Base-by-base conservation (phyloP, 2,329 filamentous ascomycete species). In the Graphilbum ipis-grandicollis region DNA sequence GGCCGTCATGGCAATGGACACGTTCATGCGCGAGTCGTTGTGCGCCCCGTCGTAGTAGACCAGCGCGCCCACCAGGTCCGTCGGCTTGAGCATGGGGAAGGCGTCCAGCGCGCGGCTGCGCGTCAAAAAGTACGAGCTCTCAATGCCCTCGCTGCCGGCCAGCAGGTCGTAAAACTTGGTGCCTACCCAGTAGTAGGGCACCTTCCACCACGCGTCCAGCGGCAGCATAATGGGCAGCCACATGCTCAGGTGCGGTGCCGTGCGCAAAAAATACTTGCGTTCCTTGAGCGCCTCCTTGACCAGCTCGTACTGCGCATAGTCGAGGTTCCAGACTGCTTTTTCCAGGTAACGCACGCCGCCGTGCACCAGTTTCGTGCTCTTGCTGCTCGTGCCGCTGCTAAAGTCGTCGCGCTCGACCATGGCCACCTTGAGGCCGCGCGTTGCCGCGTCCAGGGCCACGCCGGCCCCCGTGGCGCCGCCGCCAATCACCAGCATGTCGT, bases 21-120 rank as follows among this genome's bases (percentile, higher is more conserved):
- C 75, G 53, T 88, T 88, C 80, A 88, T 90, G 43, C 81, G 74
- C 19, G 81, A 84, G 53, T 90, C 81, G 52, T 90, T 88, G 62
- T 88, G 82, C 39, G 81, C 80, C 43, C 81, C 81, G 58, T 90
- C 78, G 52, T 88, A 88, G 65, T 90, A 90, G 28, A 88, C 80
- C 49, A 88, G 60, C 25, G 81, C 81, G 45, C 82, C 81, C 37
- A 84, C 68, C 14, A 88, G 60, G 28, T 73, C 73, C 37, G 80
- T 72, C 49, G 71, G 75, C 56, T 77, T 79, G 46, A 90, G 59
- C 69, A 85, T 79, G 18, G 81, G 81, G 50, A 86, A 86, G 8
- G 75, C 71, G 49, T 83, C 76, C 42, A 85, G 61, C 9, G 81
- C 80, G 56, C 82, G 82, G 56, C 68, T 76, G 58, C 74, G 78